Base-by-base conservation (phyloP, 192 early-diverging fungal species). In the Backusella tarrabulga region DNA sequence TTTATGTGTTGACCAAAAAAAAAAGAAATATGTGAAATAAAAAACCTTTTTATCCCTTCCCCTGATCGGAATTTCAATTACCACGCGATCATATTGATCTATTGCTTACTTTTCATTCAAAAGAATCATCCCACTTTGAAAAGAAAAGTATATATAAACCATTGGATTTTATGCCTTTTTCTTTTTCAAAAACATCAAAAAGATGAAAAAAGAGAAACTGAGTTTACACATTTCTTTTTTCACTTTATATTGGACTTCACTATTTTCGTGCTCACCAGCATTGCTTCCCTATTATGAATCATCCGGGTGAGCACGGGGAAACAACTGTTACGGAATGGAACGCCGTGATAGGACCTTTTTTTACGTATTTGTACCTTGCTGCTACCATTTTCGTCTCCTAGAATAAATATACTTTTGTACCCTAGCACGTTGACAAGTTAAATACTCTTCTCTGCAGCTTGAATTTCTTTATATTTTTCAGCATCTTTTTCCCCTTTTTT, bases 281-380 rank as follows among this genome's bases (percentile, higher is more conserved):
- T 34, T 70, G 34, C 34, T 38, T 38, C 34, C 38, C 17, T 41
- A 38, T 70, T 70, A 70, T 70, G 68, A 72, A 50, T 72, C 71
- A 72, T 72, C 71, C 71, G 71, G 71, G 71, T 34, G 21, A 29
- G 23, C 40, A 72, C 71, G 71, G 68, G 38, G 35, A 40, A 72
- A 50, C 34, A 70, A 63, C 11, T 63, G 23, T 29, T 63, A 63
- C 56, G 56, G 56, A 63, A 63, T 63, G 9, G 11, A 4, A 12
- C 23, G 8, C 56, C 56, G 26, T 63, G 23, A 63, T 63, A 63
- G 23, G 56, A 63, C 5, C 5, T 54, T 21, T 54, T 54, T 54
- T 54, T 54, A 21, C 8, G 21, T 12, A 63, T 63, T 63, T 70
- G 36, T 70, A 70, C 46, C 46, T 50, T 50, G 6, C 19, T 50